Evolutionary conservation across 1,139 yeast species (phyloP).

Genomic region (Suhomyces bribrorum): DNA sequence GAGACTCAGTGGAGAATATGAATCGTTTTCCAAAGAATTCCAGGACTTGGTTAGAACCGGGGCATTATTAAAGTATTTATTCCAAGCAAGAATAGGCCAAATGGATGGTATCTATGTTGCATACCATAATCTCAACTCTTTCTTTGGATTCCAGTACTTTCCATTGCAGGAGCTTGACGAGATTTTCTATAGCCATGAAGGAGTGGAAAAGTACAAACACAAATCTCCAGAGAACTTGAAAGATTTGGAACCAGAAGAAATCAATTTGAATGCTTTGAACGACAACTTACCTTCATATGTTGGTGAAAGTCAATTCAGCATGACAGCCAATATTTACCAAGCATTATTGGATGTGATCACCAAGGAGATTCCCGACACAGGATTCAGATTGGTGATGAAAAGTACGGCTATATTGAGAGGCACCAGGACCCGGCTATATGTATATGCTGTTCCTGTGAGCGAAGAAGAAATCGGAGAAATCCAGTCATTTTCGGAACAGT

Average conservation of each 20-base stretch:
- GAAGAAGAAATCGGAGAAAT: conserved; percentile 25
- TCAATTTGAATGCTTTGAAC: conserved; percentile 25
- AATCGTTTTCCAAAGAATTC: conserved; percentile 79
- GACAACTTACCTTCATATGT: conserved; percentile 47
- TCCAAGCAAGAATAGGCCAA: conserved; percentile 92
- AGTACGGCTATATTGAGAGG: conserved; percentile 15
- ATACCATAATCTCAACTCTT: conserved; percentile 76
- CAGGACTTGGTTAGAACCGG: conserved; percentile 71
- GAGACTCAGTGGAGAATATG: conserved; percentile 61
- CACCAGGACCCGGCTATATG: conserved; percentile 23
- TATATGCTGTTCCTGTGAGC: conserved; percentile 37
- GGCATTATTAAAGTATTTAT: conserved; percentile 76
- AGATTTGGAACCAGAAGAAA: conserved; percentile 7
- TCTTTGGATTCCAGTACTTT: conserved; percentile 89
- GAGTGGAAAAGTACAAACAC: conserved; percentile 27
- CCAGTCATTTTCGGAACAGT: conserved; percentile 23
- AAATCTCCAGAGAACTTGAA: conserved; percentile 35
- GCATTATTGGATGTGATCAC: conserved; percentile 45
- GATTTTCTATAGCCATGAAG: conserved; percentile 29
- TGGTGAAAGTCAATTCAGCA: conserved; percentile 72
- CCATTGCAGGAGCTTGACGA: conserved; percentile 73
- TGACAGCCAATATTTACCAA: conserved; percentile 61
- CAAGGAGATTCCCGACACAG: conserved; percentile 28
- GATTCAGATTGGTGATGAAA: conserved; percentile 35
- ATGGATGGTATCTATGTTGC: conserved; percentile 97